Evolutionary conservation across 768 basidiomycete species (phyloP).

Genomic region (Myochromella boudieri): DNA sequence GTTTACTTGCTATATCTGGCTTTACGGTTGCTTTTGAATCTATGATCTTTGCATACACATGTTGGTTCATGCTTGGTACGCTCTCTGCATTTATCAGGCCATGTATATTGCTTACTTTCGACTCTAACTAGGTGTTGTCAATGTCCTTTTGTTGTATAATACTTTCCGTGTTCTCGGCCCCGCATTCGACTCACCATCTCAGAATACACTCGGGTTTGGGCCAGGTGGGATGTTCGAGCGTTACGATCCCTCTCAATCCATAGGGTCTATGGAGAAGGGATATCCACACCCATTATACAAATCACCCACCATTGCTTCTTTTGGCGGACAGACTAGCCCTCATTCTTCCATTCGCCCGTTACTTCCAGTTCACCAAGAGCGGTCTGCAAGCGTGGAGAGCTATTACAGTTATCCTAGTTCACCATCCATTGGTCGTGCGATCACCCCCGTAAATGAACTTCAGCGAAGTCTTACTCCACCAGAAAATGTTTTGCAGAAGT

Average conservation of each 20-base stretch:
- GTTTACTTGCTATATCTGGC: slow-evolving; percentile 48
- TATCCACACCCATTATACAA: slow-evolving; percentile 11
- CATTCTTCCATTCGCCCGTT: slow-evolving; percentile 12
- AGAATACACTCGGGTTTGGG: slow-evolving; percentile 31
- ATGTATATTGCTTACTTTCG: not conserved
- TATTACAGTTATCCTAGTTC: slow-evolving; percentile 21
- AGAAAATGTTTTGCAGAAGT: slow-evolving; percentile 14
- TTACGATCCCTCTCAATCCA: slow-evolving; percentile 7
- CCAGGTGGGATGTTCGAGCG: slow-evolving; percentile 20
- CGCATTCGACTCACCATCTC: slow-evolving; percentile 40
- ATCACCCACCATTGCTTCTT: slow-evolving; percentile 10
- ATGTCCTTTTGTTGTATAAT: slow-evolving; percentile 67
- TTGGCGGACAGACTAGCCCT: slow-evolving; percentile 8
- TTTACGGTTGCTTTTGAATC: slow-evolving; percentile 41
- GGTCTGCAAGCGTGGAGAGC: slow-evolving; percentile 20
- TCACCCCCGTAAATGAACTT: slow-evolving; percentile 23
- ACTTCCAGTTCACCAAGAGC: slow-evolving; percentile 21
- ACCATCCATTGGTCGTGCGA: slow-evolving; percentile 24
- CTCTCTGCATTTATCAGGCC: slow-evolving; percentile 20
- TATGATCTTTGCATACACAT: slow-evolving; percentile 45
- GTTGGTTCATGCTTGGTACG: slow-evolving; percentile 45
- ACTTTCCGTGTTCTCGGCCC: slow-evolving; percentile 63
- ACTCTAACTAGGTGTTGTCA: slow-evolving; percentile 63
- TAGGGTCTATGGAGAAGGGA: slow-evolving; percentile 19
- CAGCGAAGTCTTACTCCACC: slow-evolving; percentile 23